A percentile compares a stretch with the other conserved stretches of the same genome.
Conservation (phyloP, 805 yeast species). For the Suhomyces prunicola region DNA sequence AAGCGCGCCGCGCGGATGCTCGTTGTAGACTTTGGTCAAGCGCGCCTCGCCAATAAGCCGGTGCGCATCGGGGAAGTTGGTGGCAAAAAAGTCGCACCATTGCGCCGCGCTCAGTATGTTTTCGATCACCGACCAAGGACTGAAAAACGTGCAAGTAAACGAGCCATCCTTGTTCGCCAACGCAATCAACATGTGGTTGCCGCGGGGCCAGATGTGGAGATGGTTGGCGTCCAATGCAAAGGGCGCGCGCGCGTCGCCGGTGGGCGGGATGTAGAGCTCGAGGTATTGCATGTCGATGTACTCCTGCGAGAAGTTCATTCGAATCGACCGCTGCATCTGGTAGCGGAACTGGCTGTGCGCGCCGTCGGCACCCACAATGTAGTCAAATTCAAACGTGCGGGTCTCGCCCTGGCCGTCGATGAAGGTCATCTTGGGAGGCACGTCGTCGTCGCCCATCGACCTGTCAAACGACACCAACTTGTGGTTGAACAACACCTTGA, state of each 20-base stretch:
- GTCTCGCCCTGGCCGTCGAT: conserved; percentile 14
- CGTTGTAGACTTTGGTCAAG: conserved; percentile 47
- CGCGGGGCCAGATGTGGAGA: conserved; percentile 91
- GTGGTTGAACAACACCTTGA: conserved; percentile 51
- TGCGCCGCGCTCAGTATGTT: conserved; percentile 42
- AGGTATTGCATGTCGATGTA: conserved; percentile 82
- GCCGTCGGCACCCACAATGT: conserved; percentile 84
- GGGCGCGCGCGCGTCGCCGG: conserved; percentile 15
- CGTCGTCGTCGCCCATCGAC: conserved; percentile 11
- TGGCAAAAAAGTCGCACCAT: conserved; percentile 52
- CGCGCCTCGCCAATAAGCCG: conserved; percentile 59
- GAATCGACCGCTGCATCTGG: conserved; percentile 59
- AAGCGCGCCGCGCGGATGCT: conserved; percentile 74
- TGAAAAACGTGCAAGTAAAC: conserved; percentile 86
- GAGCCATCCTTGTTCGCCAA: conserved; percentile 82
- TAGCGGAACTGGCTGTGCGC: conserved; percentile 70
- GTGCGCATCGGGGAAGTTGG: conserved; percentile 73
- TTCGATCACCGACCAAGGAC: conserved; percentile 69
- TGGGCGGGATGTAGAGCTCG: conserved; percentile 73
- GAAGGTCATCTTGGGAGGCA: conserved; percentile 23
- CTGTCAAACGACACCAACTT: conserved; percentile 47
- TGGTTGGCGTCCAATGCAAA: conserved; percentile 68
- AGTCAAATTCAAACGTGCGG: conserved; percentile 42
- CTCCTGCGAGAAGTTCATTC: conserved; percentile 72
- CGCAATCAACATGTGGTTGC: conserved; percentile 84